phyloP scores from a whole-genome alignment of 768 basidiomycete species.

The Termitomyces sp. region DNA sequence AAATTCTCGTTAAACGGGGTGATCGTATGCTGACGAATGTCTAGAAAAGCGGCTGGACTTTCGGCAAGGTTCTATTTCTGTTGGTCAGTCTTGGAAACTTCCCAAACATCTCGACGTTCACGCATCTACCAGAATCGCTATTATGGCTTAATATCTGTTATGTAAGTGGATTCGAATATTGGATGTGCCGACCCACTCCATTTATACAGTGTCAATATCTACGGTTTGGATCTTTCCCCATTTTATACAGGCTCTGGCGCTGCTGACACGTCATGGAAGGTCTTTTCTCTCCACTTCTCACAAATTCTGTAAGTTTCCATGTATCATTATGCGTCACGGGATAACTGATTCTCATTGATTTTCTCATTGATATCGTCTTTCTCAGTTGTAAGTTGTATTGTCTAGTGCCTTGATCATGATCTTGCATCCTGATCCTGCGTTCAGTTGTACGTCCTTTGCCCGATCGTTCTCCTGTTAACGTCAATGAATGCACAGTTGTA shows the following conservation, averaged over 20 bases:
- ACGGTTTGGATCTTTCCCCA: conserved; percentile 26
- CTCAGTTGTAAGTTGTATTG: conserved; percentile 14
- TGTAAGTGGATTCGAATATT: conserved; percentile 30
- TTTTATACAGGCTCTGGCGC: neutral
- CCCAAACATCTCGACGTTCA: neutral
- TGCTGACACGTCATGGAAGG: conserved; percentile 16
- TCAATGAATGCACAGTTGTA: neutral
- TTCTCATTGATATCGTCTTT: neutral
- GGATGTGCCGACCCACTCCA: neutral
- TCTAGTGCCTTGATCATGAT: neutral
- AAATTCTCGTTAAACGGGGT: neutral
- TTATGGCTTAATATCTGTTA: conserved; percentile 41
- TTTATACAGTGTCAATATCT: conserved; percentile 44
- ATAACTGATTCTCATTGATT: neutral
- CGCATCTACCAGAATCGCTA: conserved; percentile 45
- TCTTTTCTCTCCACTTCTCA: conserved; percentile 35
- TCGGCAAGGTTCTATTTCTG: conserved; percentile 50
- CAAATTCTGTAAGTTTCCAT: conserved; percentile 27
- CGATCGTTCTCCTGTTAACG: neutral
- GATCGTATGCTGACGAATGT: neutral
- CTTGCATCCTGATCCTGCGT: neutral
- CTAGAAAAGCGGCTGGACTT: conserved; percentile 49
- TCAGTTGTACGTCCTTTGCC: conserved; percentile 20
- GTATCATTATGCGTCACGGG: neutral
- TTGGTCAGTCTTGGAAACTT: conserved; percentile 27